A percentile compares a stretch with the other conserved stretches of the same genome.
These are phyloP conservation scores for Amanita exitialis DNA, from an alignment of 768 basidiomycete species.

Conservation along the genomic window DNA sequence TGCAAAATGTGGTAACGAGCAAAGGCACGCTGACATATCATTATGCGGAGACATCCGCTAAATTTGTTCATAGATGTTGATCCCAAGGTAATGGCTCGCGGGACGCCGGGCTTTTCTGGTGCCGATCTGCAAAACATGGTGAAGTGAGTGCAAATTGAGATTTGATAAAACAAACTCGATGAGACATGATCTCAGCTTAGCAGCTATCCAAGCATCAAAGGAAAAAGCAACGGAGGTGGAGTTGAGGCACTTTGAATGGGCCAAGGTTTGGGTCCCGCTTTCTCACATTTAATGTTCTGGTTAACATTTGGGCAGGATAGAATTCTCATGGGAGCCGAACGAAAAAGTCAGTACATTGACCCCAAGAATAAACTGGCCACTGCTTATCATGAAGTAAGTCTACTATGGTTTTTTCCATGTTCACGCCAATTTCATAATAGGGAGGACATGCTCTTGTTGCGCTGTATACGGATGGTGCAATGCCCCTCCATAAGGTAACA, in stretches of 20 bases:
- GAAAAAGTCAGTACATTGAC: slow-evolving; percentile 83
- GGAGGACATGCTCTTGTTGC: slow-evolving; percentile 94
- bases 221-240: slow-evolving; percentile 66
- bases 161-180: slow-evolving; percentile 1
- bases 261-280: slow-evolving; percentile 46
- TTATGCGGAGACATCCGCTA: slow-evolving; percentile 6
- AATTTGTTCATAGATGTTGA: slow-evolving; percentile 53
- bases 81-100: slow-evolving; percentile 80
- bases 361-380: slow-evolving; percentile 82
- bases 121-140: slow-evolving; percentile 97
- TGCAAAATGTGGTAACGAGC: slow-evolving; percentile 65
- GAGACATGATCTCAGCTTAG: slow-evolving; percentile 40
- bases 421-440: slow-evolving; percentile 22
- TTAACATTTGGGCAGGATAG: slow-evolving; percentile 48
- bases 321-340: slow-evolving; percentile 94
- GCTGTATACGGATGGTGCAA: slow-evolving; percentile 88
- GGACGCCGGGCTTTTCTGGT: slow-evolving; percentile 93
- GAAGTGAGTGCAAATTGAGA: slow-evolving; percentile 49
- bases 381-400: slow-evolving; percentile 86
- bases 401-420: slow-evolving; percentile 2
- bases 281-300: neutral
- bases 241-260: slow-evolving; percentile 93
- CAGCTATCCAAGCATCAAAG: slow-evolving; percentile 90
- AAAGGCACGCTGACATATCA: slow-evolving; percentile 27
- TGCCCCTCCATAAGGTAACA: slow-evolving; percentile 96